Evolutionary conservation across 441 rosid species (phyloP), one percentile per base, ranked within the genome.

Genomic region (Syzygium syzygioides): DNA sequence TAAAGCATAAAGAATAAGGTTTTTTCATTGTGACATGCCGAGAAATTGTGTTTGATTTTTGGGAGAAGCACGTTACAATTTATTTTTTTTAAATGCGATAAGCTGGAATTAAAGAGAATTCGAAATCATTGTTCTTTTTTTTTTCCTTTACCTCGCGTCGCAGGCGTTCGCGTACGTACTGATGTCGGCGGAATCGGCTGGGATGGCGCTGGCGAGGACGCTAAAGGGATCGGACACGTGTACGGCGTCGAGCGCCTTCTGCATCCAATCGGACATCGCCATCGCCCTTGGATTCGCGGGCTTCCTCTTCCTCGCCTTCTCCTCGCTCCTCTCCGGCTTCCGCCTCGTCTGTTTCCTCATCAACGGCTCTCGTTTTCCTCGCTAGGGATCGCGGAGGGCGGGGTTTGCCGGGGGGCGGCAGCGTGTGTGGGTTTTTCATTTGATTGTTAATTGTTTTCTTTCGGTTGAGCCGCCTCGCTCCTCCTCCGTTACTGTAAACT

Each of bases 81-180:
- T 45, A 4, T 45, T 37, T 41, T 41, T 45, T 45, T 8, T 1
- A 55, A 55, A 55, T 7, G 57, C 25, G 19, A 19, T 55, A 19
- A 55, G 57, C 57, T 7, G 57, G 57, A 55, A 55, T 19, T 55
- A 37, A 83, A 53, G 41, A 54, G 53, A 18, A 55, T 34, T 50
- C 79, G 41, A 60, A 53, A 26, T 23, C 23, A 5, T n/a, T 13
- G 85, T 13, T 20, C 26, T 55, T 28, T 41, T 25, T 12, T 83
- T 66, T 55, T 55, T 55, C 1, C 4, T 6, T 19, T 55, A 4
- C 59, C 15, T 71, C 41, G 76, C 76, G 15, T 17, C 30, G 91
- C 90, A 97, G 99, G 96, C 94, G 86, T 96, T 98, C 48, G 95
- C 98, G 19, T 98, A 97, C 93, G 90, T 98, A 92, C 87, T 96